Evolutionary conservation across 306 rosid genomes (phyloP).

Genomic region (Pueraria montana): DNA sequence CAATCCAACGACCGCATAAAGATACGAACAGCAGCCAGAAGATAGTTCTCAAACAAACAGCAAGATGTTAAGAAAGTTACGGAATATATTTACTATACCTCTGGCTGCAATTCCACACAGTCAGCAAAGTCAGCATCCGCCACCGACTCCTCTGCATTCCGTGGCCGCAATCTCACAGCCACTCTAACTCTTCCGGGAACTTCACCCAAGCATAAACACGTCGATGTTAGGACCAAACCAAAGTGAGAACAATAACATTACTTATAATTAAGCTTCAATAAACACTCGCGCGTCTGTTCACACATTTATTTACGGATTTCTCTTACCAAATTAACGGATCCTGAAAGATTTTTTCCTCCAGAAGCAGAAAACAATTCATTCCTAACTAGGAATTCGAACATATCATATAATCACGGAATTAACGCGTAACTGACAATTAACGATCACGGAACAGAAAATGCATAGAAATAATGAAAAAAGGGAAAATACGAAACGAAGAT

Average conservation of each 20-base stretch:
- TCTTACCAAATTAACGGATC: constrained; percentile 7
- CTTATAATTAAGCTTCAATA: constrained; percentile 16
- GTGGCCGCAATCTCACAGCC: constrained; percentile 92
- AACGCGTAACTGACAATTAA: constrained; percentile 4
- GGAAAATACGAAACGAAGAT: constrained; percentile 20
- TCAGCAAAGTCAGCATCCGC: constrained; percentile 98
- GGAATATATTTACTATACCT: constrained; percentile 63
- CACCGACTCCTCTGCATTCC: constrained; percentile 76
- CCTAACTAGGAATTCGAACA: constrained; percentile 35
- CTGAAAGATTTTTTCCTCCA: constrained; percentile 25
- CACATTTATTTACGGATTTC: not conserved
- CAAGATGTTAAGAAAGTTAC: constrained; percentile 5
- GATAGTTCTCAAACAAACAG: constrained; percentile 29
- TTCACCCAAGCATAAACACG: constrained; percentile 51
- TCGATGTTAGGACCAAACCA: constrained; percentile 43
- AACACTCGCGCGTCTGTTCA: constrained; percentile 10
- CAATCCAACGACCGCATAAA: not conserved
- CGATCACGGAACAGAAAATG: constrained; percentile 6
- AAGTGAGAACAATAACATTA: not conserved
- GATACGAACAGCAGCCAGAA: not conserved
- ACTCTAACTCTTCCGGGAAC: constrained; percentile 99
- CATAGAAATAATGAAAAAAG: not conserved
- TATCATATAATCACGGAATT: not conserved
- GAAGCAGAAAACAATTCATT: constrained; percentile 13
- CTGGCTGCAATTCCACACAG: constrained; percentile 95